Conservation (phyloP, 2,329 filamentous ascomycete species). For the Emmonsiellopsis sp. region DNA sequence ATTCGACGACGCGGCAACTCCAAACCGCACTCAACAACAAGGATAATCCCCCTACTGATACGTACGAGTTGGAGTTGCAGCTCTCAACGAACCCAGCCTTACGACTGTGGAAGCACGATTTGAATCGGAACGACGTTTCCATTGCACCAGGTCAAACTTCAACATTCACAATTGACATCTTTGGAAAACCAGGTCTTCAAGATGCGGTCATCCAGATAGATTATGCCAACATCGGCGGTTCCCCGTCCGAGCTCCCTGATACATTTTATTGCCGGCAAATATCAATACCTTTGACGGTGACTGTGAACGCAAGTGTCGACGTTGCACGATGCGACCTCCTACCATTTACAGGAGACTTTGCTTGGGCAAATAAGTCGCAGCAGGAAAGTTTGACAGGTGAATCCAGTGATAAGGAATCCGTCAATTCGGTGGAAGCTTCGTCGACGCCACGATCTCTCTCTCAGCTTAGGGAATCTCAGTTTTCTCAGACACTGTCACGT, state of each 20-base stretch:
- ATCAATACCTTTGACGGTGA: constrained; percentile 70
- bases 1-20: constrained; percentile 71
- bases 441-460: constrained; percentile 6
- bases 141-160: constrained; percentile 60
- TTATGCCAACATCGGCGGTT: constrained; percentile 69
- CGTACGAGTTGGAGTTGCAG: constrained; percentile 79
- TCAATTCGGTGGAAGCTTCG: not conserved
- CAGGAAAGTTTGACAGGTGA: not conserved
- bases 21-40: constrained; percentile 66
- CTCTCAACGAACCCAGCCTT: constrained; percentile 63
- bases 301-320: constrained; percentile 85
- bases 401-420: constrained; percentile 2
- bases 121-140: constrained; percentile 40
- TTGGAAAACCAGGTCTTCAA: constrained; percentile 77
- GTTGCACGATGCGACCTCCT: constrained; percentile 70
- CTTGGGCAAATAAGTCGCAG: constrained; percentile 43
- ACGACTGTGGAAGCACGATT: constrained; percentile 42
- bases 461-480: constrained; percentile 27
- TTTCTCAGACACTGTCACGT: constrained; percentile 37
- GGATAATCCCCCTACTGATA: constrained; percentile 65
- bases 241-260: constrained; percentile 57
- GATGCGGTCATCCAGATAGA: constrained; percentile 73
- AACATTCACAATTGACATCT: constrained; percentile 72
- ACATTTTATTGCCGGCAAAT: constrained; percentile 79
- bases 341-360: constrained; percentile 60